Evolutionary conservation across 2,329 filamentous ascomycete genomes (phyloP).

Genomic region (Colletotrichum spaethianum): DNA sequence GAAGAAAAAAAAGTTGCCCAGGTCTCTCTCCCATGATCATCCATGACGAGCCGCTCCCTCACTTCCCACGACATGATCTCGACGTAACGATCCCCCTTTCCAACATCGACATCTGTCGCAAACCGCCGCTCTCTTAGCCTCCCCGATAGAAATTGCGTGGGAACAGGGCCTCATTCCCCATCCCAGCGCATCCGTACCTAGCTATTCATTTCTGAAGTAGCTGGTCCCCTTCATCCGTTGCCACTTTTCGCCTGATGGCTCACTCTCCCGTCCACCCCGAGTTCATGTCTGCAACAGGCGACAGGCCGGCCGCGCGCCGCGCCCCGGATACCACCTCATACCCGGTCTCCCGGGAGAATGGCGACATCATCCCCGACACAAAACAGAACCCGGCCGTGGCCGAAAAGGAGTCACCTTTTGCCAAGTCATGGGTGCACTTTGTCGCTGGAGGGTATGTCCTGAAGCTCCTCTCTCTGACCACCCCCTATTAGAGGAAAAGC

Average conservation of each 20-base stretch:
- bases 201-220: neutral
- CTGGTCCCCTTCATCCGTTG: neutral
- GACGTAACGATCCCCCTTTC: slow-evolving; percentile 2
- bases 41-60: slow-evolving; percentile 21
- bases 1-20: slow-evolving; percentile 38
- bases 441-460: slow-evolving; percentile 87
- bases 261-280: slow-evolving; percentile 47
- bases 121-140: neutral
- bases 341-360: slow-evolving; percentile 70
- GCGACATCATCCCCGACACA: slow-evolving; percentile 66
- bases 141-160: neutral
- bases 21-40: slow-evolving; percentile 21
- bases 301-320: slow-evolving; percentile 43
- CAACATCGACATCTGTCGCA: neutral
- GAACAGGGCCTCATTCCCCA: neutral
- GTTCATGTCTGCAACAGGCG: slow-evolving; percentile 51
- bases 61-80: slow-evolving; percentile 21
- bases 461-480: slow-evolving; percentile 28
- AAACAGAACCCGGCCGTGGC: slow-evolving; percentile 44
- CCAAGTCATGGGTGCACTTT: slow-evolving; percentile 92
- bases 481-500: neutral
- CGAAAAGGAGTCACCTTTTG: slow-evolving; percentile 63
- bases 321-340: slow-evolving; percentile 39
- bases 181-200: neutral
- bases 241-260: slow-evolving; percentile 47